Percentiles rank a stretch among this genome's conserved stretches.
Evolutionary conservation across 257 asterid species (phyloP).

Genomic region (Thymus mandschuricus): DNA sequence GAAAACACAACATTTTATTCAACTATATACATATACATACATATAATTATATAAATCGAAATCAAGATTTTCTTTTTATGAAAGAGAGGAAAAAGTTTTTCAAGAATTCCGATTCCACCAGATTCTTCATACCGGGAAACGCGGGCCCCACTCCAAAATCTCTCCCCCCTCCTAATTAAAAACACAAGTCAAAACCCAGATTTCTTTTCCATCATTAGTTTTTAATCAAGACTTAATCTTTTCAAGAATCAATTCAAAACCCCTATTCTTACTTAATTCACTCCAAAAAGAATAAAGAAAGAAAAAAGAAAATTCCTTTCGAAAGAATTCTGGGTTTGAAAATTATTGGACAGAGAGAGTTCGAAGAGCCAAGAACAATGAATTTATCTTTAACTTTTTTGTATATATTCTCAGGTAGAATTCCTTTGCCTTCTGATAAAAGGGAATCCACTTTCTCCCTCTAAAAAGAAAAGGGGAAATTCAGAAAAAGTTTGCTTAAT

Average conservation of each 20-base stretch:
- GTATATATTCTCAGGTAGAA: constrained; percentile 31
- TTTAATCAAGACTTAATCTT: constrained; percentile 2
- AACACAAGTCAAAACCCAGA: constrained; percentile 33
- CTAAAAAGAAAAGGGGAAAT: not conserved
- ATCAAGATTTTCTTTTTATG: not conserved
- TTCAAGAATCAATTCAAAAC: constrained; percentile 17
- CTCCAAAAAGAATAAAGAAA: not conserved
- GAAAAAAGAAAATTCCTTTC: constrained; percentile 16
- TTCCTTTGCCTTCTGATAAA: constrained; percentile 39
- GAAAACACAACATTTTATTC: constrained; percentile 39
- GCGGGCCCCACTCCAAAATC: constrained; percentile 35
- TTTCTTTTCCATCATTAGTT: not conserved
- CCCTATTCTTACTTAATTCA: constrained; percentile 21
- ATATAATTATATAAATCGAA: not conserved
- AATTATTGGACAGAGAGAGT: constrained; percentile 14
- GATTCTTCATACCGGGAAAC: constrained; percentile 40
- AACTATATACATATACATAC: constrained; percentile 7
- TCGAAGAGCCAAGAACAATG: constrained; percentile 26
- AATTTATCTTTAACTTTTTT: constrained; percentile 24
- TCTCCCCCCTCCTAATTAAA: not conserved
- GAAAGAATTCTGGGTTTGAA: constrained; percentile 13
- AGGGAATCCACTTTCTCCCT: constrained; percentile 36
- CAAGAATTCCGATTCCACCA: constrained; percentile 29
- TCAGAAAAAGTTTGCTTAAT: not conserved
- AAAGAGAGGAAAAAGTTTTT: not conserved